Conservation (phyloP, 352 stramenopile species). For the Phytophthora sojae region DNA sequence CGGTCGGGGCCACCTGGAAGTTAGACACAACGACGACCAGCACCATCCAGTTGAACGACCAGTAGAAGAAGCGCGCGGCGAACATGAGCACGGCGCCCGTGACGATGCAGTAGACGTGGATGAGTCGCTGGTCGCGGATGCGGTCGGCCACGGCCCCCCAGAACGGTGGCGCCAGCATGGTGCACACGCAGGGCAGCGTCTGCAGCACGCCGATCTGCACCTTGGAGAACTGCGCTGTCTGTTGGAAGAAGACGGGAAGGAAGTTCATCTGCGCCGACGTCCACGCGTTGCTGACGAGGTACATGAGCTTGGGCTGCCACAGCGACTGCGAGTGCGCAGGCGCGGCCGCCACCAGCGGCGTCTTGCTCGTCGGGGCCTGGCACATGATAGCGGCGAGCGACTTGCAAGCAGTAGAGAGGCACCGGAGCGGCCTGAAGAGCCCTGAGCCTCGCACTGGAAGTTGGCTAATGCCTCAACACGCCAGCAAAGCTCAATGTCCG, state of each 20-base stretch:
- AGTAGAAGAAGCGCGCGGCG: constrained; percentile 58
- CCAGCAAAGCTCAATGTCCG: neutral
- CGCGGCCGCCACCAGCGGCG: constrained; percentile 25
- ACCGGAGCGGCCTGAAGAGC: neutral
- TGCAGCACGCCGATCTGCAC: constrained; percentile 81
- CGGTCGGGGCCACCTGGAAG: constrained; percentile 66
- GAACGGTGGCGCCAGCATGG: constrained; percentile 75
- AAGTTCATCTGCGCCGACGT: constrained; percentile 81
- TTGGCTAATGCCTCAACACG: constrained; percentile 30
- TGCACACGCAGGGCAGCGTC: constrained; percentile 67
- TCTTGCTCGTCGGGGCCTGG: constrained; percentile 38
- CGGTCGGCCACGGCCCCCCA: constrained; percentile 78
- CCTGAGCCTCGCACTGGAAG: constrained; percentile 9
- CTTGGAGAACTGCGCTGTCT: constrained; percentile 72
- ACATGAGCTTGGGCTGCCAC: constrained; percentile 84
- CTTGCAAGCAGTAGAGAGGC: neutral
- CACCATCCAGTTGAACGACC: constrained; percentile 60
- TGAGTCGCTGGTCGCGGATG: constrained; percentile 63
- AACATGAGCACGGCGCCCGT: constrained; percentile 69
- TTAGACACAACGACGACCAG: constrained; percentile 66
- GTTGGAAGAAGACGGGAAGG: constrained; percentile 77
- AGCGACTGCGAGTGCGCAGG: constrained; percentile 13
- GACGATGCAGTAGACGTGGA: constrained; percentile 73
- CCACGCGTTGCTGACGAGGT: constrained; percentile 69
- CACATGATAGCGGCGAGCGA: constrained; percentile 28